Evolutionary conservation across 345 rosid species (phyloP), one percentile per base, ranked within the genome.

Genomic region (Erysimum cheiranthoides): DNA sequence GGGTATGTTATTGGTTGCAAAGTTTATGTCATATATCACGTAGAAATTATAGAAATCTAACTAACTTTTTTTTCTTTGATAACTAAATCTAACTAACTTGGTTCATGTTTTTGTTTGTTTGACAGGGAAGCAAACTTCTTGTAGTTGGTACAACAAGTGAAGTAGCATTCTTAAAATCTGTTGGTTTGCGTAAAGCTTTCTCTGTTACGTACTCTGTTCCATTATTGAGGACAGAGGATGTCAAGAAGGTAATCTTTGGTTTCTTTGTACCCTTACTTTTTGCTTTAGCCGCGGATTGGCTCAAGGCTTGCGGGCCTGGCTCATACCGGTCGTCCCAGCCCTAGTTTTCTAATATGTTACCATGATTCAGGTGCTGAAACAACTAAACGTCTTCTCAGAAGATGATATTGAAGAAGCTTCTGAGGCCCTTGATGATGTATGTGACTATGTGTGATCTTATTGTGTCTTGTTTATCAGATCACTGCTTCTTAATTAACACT

Each of bases 71-170:
- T n/a, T n/a, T n/a, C n/a, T n/a, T n/a, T n/a, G n/a, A n/a, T 16
- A n/a, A 10, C 4, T n/a, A n/a, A n/a, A 32, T 53, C 5, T 54
- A 10, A 28, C 40, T 12, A 30, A 42, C 12, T 57, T 66, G 38
- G 28, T 14, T 18, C 10, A 34, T 28, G 5, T 53, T 3, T 65
- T n/a, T n/a, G n/a, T 38, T 3, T 76, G 1, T 21, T 61, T 66
- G 68, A 81, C 84, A 93, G 93, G 93, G 89, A 13, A 89, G 87
- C 75, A 93, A 88, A 39, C 92, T 91, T 78, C 62, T 91, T 59
- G 93, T 93, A 68, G 64, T 93, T 5, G 92, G 98, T 40, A 89
- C 97, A 72, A 90, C 98, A 12, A 93, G 97, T 75, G 93, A 93
- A 82, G 75, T 87, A 54, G 74, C 47, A 16, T 93, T 91, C 82